These are phyloP conservation scores for Dicorynia guianensis DNA, from an alignment of 306 rosid genomes.

Conservation along the genomic window DNA sequence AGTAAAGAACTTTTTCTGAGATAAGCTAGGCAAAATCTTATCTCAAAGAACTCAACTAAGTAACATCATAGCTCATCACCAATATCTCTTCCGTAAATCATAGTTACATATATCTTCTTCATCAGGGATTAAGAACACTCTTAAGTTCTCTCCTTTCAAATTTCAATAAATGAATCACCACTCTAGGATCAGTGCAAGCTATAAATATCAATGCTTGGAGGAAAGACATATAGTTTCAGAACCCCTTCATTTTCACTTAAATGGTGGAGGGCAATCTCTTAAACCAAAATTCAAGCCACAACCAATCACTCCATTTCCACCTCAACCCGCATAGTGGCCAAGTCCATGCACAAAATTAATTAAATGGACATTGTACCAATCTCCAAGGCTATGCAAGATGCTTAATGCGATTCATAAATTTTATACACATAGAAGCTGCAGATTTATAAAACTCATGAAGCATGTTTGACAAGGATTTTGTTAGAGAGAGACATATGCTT, in stretches of 20 bases:
- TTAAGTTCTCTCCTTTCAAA: not conserved
- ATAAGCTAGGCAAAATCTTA: no score
- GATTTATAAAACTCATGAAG: slow-evolving; percentile 12
- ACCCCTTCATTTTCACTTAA: not conserved
- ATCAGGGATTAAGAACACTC: slow-evolving; percentile 17
- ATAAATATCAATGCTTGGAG: slow-evolving; percentile 3
- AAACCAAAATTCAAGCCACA: not conserved
- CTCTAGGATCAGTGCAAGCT: not conserved
- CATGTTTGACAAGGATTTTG: not conserved
- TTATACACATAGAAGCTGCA: not conserved
- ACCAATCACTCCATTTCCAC: not conserved
- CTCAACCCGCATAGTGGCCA: slow-evolving; percentile 14
- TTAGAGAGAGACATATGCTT: not conserved
- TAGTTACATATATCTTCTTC: not conserved
- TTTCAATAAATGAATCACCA: not conserved
- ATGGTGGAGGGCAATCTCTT: not conserved
- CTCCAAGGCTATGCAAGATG: slow-evolving; percentile 9
- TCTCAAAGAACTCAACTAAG: not conserved
- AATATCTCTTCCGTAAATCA: not conserved
- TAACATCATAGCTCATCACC: not conserved
- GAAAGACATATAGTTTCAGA: not conserved
- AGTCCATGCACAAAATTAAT: not conserved
- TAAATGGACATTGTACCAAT: not conserved
- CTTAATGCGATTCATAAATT: not conserved
- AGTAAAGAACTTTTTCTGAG: not conserved